phyloP scores from a whole-genome alignment of 2,329 filamentous ascomycete species.

The Sporothrix schenckii region DNA sequence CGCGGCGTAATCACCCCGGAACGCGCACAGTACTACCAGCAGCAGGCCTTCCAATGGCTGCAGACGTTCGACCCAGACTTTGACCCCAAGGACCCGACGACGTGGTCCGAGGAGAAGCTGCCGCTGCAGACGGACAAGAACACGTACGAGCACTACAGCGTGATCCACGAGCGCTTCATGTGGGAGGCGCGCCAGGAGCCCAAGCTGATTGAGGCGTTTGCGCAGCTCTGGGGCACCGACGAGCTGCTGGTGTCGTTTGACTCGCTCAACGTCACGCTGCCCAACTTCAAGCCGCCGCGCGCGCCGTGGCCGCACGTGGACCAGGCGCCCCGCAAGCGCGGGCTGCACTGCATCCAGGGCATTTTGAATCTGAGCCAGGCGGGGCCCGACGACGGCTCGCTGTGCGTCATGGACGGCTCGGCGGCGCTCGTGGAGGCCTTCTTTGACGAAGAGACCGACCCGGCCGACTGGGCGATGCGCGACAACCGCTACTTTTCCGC shows the following conservation, averaged over 20 bases:
- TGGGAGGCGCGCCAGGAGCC: constrained; percentile 47
- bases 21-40: constrained; percentile 40
- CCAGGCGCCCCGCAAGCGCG: constrained; percentile 22
- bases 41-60: constrained; percentile 38
- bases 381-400: constrained; percentile 30
- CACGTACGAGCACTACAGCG: constrained; percentile 41
- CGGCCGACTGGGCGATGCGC: constrained; percentile 39
- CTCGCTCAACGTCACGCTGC: constrained; percentile 40
- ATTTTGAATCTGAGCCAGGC: constrained; percentile 29
- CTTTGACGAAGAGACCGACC: constrained; percentile 32
- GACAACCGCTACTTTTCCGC: constrained; percentile 24
- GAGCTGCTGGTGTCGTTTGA: constrained; percentile 46
- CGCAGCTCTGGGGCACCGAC: constrained; percentile 44
- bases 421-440: constrained; percentile 34
- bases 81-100: constrained; percentile 41
- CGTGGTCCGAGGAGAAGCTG: constrained; percentile 45
- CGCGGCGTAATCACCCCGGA: constrained; percentile 13
- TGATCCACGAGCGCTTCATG: constrained; percentile 46
- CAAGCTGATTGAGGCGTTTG: constrained; percentile 45
- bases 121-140: constrained; percentile 43
- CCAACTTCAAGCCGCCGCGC: not conserved
- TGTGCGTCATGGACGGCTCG: constrained; percentile 23
- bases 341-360: constrained; percentile 32
- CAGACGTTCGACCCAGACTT: constrained; percentile 35
- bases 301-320: constrained; percentile 31